Evolutionary conservation across 208 protist species (phyloP).

Genomic region (Blastocrithidia nonstop): DNA sequence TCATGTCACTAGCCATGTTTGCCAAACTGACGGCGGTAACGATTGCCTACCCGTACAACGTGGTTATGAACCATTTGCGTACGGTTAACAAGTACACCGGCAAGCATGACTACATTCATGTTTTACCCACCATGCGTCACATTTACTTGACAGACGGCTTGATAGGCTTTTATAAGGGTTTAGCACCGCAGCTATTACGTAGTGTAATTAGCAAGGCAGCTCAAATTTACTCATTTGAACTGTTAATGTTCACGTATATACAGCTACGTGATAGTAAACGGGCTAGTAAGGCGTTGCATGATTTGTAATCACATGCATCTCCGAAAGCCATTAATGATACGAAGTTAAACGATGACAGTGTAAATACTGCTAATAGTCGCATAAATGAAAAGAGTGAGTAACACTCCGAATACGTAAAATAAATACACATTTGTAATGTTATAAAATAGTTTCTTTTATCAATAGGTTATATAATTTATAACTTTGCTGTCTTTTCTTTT

Average conservation of each 20-base stretch:
- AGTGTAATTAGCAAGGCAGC: slow-evolving; percentile 74
- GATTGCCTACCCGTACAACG: slow-evolving; percentile 85
- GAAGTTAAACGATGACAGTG: too few species aligned
- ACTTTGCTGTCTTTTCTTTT: too few species aligned
- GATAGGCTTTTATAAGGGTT: slow-evolving; percentile 82
- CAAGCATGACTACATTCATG: slow-evolving; percentile 44
- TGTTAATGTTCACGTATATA: slow-evolving; percentile 63
- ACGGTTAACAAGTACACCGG: slow-evolving; percentile 73
- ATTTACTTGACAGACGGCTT: slow-evolving; percentile 60
- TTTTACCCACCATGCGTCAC: slow-evolving; percentile 49
- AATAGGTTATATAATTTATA: too few species aligned
- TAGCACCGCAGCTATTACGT: slow-evolving; percentile 68
- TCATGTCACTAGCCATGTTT: slow-evolving; percentile 69
- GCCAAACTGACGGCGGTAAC: slow-evolving; percentile 51
- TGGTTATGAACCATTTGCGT: slow-evolving; percentile 80
- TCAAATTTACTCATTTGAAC: slow-evolving; percentile 80
- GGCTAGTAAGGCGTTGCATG: too few species aligned
- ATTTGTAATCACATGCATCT: background rate
- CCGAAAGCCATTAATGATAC: too few species aligned
- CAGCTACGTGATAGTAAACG: slow-evolving; percentile 6
- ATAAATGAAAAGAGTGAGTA: background rate
- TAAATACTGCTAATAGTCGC: background rate
- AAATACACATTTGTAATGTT: too few species aligned
- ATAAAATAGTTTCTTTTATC: too few species aligned
- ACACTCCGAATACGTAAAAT: too few species aligned